Evolutionary conservation across 2,329 filamentous ascomycete genomes (phyloP).

Genomic region (Penicillium sclerotigenum): DNA sequence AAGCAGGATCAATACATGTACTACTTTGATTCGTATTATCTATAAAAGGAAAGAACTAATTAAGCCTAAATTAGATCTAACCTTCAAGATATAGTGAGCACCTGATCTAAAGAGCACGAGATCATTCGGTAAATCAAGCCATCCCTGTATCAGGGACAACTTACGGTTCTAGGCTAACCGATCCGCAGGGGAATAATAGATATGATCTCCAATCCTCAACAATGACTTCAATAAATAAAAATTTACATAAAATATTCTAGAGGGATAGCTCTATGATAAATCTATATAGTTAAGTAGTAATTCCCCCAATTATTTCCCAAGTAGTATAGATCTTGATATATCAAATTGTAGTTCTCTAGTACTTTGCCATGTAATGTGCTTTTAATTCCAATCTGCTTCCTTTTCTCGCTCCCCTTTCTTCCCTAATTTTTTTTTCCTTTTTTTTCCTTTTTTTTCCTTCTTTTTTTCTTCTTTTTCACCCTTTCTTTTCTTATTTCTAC

Average conservation of each 20-base stretch:
- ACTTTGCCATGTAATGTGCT: background rate
- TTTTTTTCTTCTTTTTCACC: constrained; percentile 11
- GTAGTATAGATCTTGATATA: background rate
- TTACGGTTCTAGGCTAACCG: background rate
- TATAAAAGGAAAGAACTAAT: background rate
- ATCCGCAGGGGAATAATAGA: background rate
- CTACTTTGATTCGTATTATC: background rate
- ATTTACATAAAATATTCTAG: background rate
- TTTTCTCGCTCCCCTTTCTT: constrained; percentile 27
- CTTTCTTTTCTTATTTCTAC: constrained; percentile 7
- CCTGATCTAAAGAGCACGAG: background rate
- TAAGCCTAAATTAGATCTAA: background rate
- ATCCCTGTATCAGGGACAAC: background rate
- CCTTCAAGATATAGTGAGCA: background rate
- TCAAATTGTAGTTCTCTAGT: background rate
- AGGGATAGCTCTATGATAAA: background rate
- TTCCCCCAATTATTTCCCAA: background rate
- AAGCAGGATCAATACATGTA: background rate
- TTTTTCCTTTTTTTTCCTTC: constrained; percentile 10
- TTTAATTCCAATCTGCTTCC: constrained; percentile 20
- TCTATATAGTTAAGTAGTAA: background rate
- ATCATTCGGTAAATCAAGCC: background rate
- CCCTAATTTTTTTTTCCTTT: constrained; percentile 14
- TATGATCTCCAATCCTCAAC: background rate
- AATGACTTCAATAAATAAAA: background rate